These are phyloP conservation scores for Neltuma alba DNA, from an alignment of 306 rosid genomes.

Conservation along the genomic window DNA sequence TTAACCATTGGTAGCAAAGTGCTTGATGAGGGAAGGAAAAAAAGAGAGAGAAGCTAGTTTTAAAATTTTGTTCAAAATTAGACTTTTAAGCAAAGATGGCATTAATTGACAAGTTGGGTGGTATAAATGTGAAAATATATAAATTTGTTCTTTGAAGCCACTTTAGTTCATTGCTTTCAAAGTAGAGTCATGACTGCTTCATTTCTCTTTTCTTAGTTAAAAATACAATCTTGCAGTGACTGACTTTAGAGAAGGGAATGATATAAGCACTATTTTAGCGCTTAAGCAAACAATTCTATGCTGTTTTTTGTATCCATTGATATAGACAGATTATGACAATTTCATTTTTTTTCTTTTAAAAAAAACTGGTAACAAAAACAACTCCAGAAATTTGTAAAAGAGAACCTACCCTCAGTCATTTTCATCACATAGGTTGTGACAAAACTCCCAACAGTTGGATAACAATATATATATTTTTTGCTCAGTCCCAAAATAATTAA, in stretches of 20 bases:
- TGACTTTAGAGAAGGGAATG: conserved; percentile 30
- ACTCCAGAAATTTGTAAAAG: neutral
- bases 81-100: conserved; percentile 84
- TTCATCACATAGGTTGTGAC: conserved; percentile 24
- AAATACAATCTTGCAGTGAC: conserved; percentile 35
- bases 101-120: conserved; percentile 20
- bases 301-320: conserved; percentile 51
- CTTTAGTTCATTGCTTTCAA: conserved; percentile 65
- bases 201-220: conserved; percentile 31
- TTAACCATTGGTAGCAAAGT: neutral
- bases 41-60: neutral
- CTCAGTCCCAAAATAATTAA: neutral
- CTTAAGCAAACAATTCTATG: conserved; percentile 69
- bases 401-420: conserved; percentile 30
- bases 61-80: neutral
- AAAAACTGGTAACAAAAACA: neutral
- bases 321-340: conserved; percentile 32
- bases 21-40: too few relatives aligned
- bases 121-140: conserved; percentile 23
- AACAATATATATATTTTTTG: neutral
- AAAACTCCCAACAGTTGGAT: conserved; percentile 4
- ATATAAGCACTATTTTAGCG: conserved; percentile 67
- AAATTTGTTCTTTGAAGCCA: conserved; percentile 69
- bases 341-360: neutral
- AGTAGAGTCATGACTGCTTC: conserved; percentile 30